These are phyloP conservation scores for Kodamaea alishanica DNA, from an alignment of 1,139 yeast genomes.

Conservation along the genomic window DNA sequence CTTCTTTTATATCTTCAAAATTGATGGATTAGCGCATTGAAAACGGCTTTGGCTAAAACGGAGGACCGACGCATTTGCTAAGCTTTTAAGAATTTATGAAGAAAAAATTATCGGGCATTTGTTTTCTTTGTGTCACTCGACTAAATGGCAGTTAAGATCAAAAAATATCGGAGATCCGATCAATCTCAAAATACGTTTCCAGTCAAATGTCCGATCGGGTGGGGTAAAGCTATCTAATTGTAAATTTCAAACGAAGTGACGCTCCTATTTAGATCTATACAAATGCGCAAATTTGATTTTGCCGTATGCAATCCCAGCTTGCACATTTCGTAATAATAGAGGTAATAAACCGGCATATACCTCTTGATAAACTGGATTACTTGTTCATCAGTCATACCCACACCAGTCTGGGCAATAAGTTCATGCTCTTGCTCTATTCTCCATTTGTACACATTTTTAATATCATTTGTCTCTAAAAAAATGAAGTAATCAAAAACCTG, in stretches of 20 bases:
- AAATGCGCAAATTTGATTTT: constrained; percentile 8
- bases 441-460: constrained; percentile 73
- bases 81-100: too few relatives aligned
- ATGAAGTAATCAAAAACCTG: constrained; percentile 55
- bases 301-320: constrained; percentile 5
- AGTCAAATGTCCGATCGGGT: too few relatives aligned
- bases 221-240: too few relatives aligned
- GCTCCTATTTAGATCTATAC: constrained; percentile 8
- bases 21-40: too few relatives aligned
- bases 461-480: constrained; percentile 55
- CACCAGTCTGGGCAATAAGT: constrained; percentile 50
- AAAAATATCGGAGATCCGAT: constrained; percentile 1
- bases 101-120: too few relatives aligned
- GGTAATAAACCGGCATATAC: constrained; percentile 80
- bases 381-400: constrained; percentile 75
- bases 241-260: constrained; percentile 3
- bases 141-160: too few relatives aligned
- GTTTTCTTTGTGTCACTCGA: too few relatives aligned
- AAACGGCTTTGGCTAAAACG: too few relatives aligned
- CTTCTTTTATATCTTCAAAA: too few relatives aligned
- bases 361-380: constrained; percentile 69
- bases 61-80: too few relatives aligned
- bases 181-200: too few relatives aligned
- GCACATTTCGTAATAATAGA: constrained; percentile 54
- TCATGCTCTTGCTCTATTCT: constrained; percentile 80